Conservation (phyloP, 371 early-diverging fungal species). For the Neoconidiobolus thromboides region DNA sequence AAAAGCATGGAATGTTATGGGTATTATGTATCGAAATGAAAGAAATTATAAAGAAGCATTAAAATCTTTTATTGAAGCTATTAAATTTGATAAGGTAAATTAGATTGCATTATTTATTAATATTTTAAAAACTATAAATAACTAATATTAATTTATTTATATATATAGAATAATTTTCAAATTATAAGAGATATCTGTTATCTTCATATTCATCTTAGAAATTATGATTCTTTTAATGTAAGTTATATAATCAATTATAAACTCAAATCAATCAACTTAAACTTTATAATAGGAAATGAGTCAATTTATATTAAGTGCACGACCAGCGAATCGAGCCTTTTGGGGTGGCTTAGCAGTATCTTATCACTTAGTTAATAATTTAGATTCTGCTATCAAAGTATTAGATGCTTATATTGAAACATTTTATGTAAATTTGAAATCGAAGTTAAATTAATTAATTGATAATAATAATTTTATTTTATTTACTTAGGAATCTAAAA, state of each 20-base stretch:
- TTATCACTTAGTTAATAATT: constrained; percentile 59
- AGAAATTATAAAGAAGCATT: constrained; percentile 86
- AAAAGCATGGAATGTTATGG: constrained; percentile 91
- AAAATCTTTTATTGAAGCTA: constrained; percentile 77
- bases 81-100: constrained; percentile 63
- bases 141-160: background rate
- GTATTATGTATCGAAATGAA: constrained; percentile 75
- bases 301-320: constrained; percentile 39
- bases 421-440: constrained; percentile 26
- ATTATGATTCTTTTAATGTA: constrained; percentile 64
- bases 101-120: no score
- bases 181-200: constrained; percentile 75
- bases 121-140: background rate
- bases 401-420: constrained; percentile 46
- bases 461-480: background rate
- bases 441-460: background rate
- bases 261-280: background rate
- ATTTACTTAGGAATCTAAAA: background rate
- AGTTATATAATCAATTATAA: background rate
- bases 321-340: constrained; percentile 44
- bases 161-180: constrained; percentile 53
- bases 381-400: constrained; percentile 50
- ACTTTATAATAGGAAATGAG: constrained; percentile 32
- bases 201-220: constrained; percentile 76
- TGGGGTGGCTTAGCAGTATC: constrained; percentile 80